Evolutionary conservation across 2,329 filamentous ascomycete genomes (phyloP), one percentile per base, ranked within the genome.

Genomic region (Penicillium aurantiogriseum): DNA sequence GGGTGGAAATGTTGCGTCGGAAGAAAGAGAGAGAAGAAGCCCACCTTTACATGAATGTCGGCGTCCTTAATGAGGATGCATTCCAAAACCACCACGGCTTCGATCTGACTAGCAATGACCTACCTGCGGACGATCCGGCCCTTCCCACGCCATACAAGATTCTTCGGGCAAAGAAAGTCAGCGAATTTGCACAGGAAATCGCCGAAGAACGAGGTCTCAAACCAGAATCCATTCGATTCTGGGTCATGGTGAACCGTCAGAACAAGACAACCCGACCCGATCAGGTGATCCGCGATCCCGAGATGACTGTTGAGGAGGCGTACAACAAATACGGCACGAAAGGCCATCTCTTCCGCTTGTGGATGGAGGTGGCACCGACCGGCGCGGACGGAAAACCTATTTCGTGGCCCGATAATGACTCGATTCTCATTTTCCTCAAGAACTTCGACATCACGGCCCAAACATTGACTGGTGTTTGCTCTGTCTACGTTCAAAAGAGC

Each of bases 191-290:
- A 5, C 79, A 80, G 27, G 82, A 83, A 23, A 82, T 97, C 58
- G 92, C 89, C 0, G 76, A 85, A 39, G 89, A 96, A 56, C 81
- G 89, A 49, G 82, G 80, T 0, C 75, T 89, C 49, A 86, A 92
- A 44, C 80, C 88, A 0, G 85, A 86, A 56, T 84, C 85, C 60
- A 77, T 97, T 25, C 86, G 94, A 23, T 84, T 96, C 19, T 99
- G 94, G 95, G 86, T 91, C 54, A 97, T 99, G 92, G 94, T 99
- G 1, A 97, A 97, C 71, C 88, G 94, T 11, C 94, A 99, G 74
- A 99, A 99, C 73, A 97, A 96, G 76, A 99, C 94, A 0, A 88
- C 91, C 38, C 86, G 94, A 19, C 94, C 95, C 0, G 94, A 99
- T 71, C 88, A 91, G 57, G 90, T 92, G 0, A 86, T 99, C 48